Evolutionary conservation across 352 stramenopile species (phyloP), one percentile per base, ranked within the genome.

Genomic region (Detonula confervacea): DNA sequence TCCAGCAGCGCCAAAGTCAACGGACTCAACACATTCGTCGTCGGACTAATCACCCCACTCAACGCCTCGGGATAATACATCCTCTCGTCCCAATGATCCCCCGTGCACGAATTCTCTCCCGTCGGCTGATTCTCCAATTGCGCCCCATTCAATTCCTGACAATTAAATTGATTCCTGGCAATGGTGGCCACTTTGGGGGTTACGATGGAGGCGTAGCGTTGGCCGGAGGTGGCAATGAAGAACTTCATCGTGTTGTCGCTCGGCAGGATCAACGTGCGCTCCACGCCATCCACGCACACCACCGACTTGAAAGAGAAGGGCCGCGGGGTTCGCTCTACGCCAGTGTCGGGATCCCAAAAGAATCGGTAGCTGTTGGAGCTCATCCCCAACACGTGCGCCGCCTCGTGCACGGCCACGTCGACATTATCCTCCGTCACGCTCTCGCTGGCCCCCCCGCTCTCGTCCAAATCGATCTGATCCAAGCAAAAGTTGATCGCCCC

Each of bases 91-190:
- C 82, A 94, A 67, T 94, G 87, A 82, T 89, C 82, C 30, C 88
- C 88, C 0, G 76, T 87, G 72, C 88, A 94, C 16, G 81, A 90
- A 63, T 86, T 77, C 22, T 72, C 54, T 24, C 82, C 75, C 5
- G 84, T 93, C 0, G 84, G 88, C 44, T 86, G 86, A 76, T 92
- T 94, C 69, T 94, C 88, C 70, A 92, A 74, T 44, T 86, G 81
- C 7, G 80, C 87, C 39, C 88, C 88, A 49, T 83, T 78, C 25
- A 94, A 65, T 8, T 76, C 72, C 61, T 90, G 83, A 74, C 88
- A 94, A 76, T 94, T 63, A 56, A 94, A 94, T 44, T 94, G 88
- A 81, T 94, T 94, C 42, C 87, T 59, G 3, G 79, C 88, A 25
- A 92, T 72, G 9, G 79, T 71, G 0, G 69, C 56, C 14, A 92